phyloP scores from a whole-genome alignment of 1,139 yeast genomes.

The Torulaspora pretoriensis region DNA sequence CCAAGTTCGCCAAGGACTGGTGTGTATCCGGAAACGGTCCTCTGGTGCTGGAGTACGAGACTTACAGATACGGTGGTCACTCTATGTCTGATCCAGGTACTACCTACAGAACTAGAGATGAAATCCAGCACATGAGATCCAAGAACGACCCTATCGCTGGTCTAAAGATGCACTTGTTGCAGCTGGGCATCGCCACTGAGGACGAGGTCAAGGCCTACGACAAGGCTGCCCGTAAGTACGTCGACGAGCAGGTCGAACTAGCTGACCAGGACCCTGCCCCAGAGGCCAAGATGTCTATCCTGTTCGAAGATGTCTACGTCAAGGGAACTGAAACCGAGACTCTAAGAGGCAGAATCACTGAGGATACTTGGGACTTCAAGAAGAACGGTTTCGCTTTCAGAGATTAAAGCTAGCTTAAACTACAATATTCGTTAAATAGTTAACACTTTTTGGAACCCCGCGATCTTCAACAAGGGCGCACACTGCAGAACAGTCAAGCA shows the following conservation, averaged over 20 bases:
- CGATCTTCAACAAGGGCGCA: not conserved
- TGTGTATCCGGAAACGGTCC: conserved; percentile 92
- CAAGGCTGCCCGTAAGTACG: conserved; percentile 92
- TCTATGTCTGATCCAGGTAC: conserved; percentile 99
- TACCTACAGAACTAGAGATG: conserved; percentile 99
- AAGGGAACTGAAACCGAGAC: conserved; percentile 90
- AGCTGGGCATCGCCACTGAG: conserved; percentile 81
- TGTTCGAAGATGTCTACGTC: conserved; percentile 95
- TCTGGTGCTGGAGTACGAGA: conserved; percentile 90
- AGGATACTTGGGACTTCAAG: conserved; percentile 82
- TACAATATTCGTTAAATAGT: not conserved
- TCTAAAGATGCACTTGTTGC: conserved; percentile 79
- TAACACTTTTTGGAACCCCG: conserved; percentile 1
- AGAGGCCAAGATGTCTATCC: conserved; percentile 88
- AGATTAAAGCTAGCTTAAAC: conserved; percentile 14
- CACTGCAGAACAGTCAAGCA: not conserved
- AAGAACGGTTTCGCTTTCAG: conserved; percentile 57
- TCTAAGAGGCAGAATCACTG: conserved; percentile 94
- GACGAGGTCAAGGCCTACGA: conserved; percentile 91
- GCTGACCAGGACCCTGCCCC: conserved; percentile 96
- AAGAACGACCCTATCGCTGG: conserved; percentile 98
- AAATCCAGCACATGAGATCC: conserved; percentile 98
- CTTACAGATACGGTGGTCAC: conserved; percentile 99
- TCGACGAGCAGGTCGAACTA: conserved; percentile 87
- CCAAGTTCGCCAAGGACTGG: conserved; percentile 97